Base-by-base conservation (phyloP, 495 filamentous ascomycete genomes). In the Diplogelasinospora grovesii region DNA sequence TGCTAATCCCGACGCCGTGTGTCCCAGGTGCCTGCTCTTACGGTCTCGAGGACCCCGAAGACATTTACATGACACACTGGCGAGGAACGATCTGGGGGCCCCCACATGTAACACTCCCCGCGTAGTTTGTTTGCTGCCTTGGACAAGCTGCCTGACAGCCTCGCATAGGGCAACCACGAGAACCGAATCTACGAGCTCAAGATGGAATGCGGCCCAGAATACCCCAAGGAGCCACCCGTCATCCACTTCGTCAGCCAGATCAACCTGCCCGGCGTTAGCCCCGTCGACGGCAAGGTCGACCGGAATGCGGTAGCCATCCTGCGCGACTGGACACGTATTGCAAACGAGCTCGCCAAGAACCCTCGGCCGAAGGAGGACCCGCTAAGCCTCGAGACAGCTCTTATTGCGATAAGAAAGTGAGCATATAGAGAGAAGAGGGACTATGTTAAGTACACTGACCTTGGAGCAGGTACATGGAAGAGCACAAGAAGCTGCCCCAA, bases 11-110 rank as follows among this genome's bases (percentile, higher is more conserved):
- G n/a, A n/a, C n/a, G n/a, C n/a, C n/a, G n/a, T n/a, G n/a, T n/a
- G n/a, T n/a, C n/a, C n/a, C 54, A 95, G 92, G 95, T 69, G 89
- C 89, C 39, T 95, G 89, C 72, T 97, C 92, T 3, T 97, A 96
- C 50, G 92, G 92, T 53, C 80, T 97, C 28, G 86, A 86, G 39
- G 86, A 97, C 64, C 86, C 87, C 19, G 90, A 95, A 56, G 92
- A 98, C 54, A 77, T 96, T 53, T 79, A 89, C 66, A 95, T 98
- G 89, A 86, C 86, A 45, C 87, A 95, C 75, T 98, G 92, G 92
- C 94, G 93, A 49, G 92, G 88, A 36, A 97, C 92, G 1, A 96
- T 98, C 49, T 79, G 96, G 34, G 92, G 92, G 0, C 92, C 92
- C 52, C 92, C 93, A 53, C 93, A 98, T 61, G 92, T 95, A 70